These are phyloP conservation scores for Pseudozyma sp. DNA, from an alignment of 1,284 basidiomycete species.

Conservation along the genomic window DNA sequence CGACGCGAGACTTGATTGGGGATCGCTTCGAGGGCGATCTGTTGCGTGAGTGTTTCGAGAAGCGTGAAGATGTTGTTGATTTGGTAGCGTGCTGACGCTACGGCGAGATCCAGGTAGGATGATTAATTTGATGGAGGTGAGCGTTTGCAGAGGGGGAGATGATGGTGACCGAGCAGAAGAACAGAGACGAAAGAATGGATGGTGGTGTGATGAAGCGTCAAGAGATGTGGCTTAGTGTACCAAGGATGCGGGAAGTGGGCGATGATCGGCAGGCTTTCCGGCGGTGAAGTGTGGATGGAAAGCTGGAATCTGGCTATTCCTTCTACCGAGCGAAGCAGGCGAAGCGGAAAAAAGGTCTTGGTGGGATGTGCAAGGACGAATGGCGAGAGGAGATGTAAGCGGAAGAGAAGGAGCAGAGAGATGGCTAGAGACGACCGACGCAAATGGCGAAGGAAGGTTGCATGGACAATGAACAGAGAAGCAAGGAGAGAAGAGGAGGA, in stretches of 20 bases:
- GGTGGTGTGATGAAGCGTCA: not conserved
- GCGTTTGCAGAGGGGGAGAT: not conserved
- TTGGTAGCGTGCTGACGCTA: no score
- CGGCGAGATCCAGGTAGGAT: no score
- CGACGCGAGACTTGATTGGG: no score
- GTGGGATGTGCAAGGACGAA: conserved; percentile 7
- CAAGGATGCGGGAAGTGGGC: not conserved
- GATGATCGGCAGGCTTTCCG: conserved; percentile 5
- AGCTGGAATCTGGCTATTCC: conserved; percentile 4
- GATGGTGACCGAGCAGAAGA: not conserved
- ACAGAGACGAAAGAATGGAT: not conserved
- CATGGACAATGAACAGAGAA: conserved; percentile 14
- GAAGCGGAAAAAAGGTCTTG: conserved; percentile 1
- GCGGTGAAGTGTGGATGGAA: conserved; percentile 13
- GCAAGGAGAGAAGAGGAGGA: not conserved
- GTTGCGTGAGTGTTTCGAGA: no score
- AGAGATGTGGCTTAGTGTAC: not conserved
- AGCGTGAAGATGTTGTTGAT: no score
- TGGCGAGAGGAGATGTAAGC: not conserved
- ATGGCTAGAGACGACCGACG: conserved; percentile 14
- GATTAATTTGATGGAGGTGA: no score
- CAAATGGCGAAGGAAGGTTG: conserved; percentile 19
- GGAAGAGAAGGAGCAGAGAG: not conserved
- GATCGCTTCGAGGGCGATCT: no score
- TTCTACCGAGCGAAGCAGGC: conserved; percentile 7